Base-by-base conservation (phyloP, 768 basidiomycete genomes). In the Flagelloscypha sp. region DNA sequence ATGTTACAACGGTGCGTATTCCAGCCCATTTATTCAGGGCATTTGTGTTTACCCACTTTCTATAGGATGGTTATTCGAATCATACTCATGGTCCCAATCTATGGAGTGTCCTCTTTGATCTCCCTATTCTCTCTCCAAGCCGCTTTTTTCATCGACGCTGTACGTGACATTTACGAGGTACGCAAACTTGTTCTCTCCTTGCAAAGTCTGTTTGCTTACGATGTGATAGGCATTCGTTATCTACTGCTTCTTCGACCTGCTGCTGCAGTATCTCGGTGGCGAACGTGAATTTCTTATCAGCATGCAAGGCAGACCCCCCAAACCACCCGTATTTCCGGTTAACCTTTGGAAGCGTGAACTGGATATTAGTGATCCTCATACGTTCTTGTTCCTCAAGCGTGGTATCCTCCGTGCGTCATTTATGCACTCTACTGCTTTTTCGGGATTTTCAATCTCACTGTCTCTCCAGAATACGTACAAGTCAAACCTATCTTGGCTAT, bases 81-180 rank as follows among this genome's bases (percentile, higher is more conserved):
- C 53, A 90, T 98, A 85, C 43, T 97, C 47, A 97, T 97, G 92
- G 87, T 87, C 5, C 94, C 94, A 0, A 63, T 98, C 19, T 98
- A 99, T 55, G 89, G 79, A 1, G 66, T 98, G 19, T 72, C 95
- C 0, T 92, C 89, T 3, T 66, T 97, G 46, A 89, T 97, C 42
- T 89, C 94, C 1, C 66, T 99, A 25, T 88, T 92, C 62, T 95
- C 92, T 0, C 65, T 97, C 36, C 84, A 94, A 52, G 89, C 85
- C 2, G 95, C 95, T 0, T 97, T 97, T 63, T 81, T 95, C 42
- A 93, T 99, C 41, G 95, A 99, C 54, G 89, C 76, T 11, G 67
- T 98, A 41, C 74, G 95, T 27, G 95, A 98, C 56, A 74, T 99
- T 11, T 99, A 99, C 56, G 95, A 99, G 72, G 92, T 89, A 41